Conservation (phyloP, 2,329 filamentous ascomycete species). For the Bipolaris victoriae region DNA sequence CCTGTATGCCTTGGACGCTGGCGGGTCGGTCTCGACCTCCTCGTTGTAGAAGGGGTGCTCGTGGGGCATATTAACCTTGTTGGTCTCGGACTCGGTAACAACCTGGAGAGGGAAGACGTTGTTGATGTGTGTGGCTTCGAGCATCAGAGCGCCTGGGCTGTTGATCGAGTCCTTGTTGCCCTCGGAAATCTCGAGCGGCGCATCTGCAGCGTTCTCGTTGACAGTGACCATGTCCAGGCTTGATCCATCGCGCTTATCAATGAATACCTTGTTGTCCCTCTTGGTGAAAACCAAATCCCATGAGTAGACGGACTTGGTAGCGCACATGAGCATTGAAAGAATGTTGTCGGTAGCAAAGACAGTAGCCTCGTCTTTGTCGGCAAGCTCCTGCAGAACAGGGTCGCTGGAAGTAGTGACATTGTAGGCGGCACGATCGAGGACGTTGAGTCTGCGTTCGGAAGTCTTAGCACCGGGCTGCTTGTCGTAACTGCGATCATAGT, state of each 20-base stretch:
- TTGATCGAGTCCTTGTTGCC: conserved; percentile 95
- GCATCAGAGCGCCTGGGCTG: conserved; percentile 87
- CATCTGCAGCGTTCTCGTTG: conserved; percentile 97
- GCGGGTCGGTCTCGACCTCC: conserved; percentile 87
- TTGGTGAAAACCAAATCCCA: conserved; percentile 97
- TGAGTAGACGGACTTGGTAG: conserved; percentile 93
- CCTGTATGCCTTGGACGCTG: conserved; percentile 97
- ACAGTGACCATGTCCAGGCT: conserved; percentile 97
- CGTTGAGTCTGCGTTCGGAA: conserved; percentile 82
- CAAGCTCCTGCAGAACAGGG: conserved; percentile 94
- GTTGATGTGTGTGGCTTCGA: conserved; percentile 99
- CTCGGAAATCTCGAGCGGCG: conserved; percentile 87
- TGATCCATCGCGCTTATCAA: conserved; percentile 97
- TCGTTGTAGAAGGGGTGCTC: conserved; percentile 98
- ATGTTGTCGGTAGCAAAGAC: conserved; percentile 98
- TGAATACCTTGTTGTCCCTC: conserved; percentile 95
- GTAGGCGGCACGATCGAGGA: conserved; percentile 93
- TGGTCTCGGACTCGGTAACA: conserved; percentile 77
- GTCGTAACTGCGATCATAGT: conserved; percentile 96
- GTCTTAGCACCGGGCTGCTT: conserved; percentile 86
- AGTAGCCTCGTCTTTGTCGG: conserved; percentile 93
- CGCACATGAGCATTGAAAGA: conserved; percentile 99
- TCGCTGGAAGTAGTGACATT: conserved; percentile 97
- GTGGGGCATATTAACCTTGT: conserved; percentile 83
- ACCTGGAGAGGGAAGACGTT: conserved; percentile 99